These are phyloP conservation scores for Hypoxylon sp. DNA, from an alignment of 2,329 filamentous ascomycete genomes.

Conservation along the genomic window DNA sequence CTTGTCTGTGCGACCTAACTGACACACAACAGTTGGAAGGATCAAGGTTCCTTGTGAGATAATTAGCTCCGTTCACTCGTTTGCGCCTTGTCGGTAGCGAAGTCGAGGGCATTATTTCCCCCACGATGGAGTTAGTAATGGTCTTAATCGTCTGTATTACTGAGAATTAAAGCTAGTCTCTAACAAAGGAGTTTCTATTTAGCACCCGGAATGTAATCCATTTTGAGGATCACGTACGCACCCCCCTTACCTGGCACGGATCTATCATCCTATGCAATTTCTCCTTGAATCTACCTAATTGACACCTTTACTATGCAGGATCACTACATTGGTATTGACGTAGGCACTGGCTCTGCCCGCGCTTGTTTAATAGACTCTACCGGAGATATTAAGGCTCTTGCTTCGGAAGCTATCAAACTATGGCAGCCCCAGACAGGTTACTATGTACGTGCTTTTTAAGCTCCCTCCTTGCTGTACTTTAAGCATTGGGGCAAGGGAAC, in stretches of 20 bases:
- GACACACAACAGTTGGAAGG: conserved; percentile 33
- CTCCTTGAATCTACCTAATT: conserved; percentile 36
- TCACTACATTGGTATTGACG: conserved; percentile 88
- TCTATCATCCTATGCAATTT: conserved; percentile 16
- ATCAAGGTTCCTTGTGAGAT: conserved; percentile 33
- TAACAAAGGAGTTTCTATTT: conserved; percentile 41
- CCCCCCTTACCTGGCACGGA: background rate
- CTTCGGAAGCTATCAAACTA: conserved; percentile 81
- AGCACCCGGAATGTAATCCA: conserved; percentile 55
- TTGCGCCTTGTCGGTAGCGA: conserved; percentile 23
- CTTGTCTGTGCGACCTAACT: conserved; percentile 22
- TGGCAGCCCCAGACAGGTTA: conserved; percentile 84
- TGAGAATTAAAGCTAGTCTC: conserved; percentile 15
- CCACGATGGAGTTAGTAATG: conserved; percentile 45
- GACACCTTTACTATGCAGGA: conserved; percentile 58
- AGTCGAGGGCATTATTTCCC: conserved; percentile 33
- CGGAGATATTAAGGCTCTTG: conserved; percentile 86
- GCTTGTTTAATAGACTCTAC: conserved; percentile 95
- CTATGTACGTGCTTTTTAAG: conserved; percentile 68
- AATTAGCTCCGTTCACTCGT: conserved; percentile 42
- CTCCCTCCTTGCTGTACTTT: conserved; percentile 11
- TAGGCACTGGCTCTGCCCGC: conserved; percentile 94
- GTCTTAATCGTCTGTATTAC: conserved; percentile 32
- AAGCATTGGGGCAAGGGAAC: conserved; percentile 18
- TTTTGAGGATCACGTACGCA: conserved; percentile 53